These are phyloP conservation scores for Kuraishia hungarica DNA, from an alignment of 805 yeast genomes.

Conservation along the genomic window DNA sequence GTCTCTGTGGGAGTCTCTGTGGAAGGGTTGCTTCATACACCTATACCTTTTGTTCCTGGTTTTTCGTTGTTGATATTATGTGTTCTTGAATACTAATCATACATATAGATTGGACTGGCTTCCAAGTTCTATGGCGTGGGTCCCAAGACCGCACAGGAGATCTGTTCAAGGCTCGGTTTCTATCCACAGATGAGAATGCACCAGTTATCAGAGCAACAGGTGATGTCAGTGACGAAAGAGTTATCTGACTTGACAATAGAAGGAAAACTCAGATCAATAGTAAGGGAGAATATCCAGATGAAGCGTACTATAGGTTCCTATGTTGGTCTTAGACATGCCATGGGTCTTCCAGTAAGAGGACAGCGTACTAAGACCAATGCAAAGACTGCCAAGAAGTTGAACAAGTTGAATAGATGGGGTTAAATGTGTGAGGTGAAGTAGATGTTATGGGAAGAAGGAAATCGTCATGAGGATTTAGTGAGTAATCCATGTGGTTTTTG, in stretches of 20 bases:
- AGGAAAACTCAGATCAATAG: constrained; percentile 64
- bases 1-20: neutral
- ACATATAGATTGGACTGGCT: constrained; percentile 51
- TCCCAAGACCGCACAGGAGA: constrained; percentile 53
- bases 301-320: constrained; percentile 80
- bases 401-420: constrained; percentile 41
- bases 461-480: too few species aligned
- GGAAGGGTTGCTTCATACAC: neutral
- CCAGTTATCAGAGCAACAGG: constrained; percentile 81
- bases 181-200: constrained; percentile 94
- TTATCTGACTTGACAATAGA: constrained; percentile 77
- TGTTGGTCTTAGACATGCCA: constrained; percentile 83
- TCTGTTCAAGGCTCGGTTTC: constrained; percentile 84
- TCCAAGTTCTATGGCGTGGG: constrained; percentile 86
- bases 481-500: too few species aligned
- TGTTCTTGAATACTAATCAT: constrained; percentile 3
- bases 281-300: constrained; percentile 68
- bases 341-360: constrained; percentile 78
- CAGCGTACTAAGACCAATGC: constrained; percentile 91
- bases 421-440: too few species aligned
- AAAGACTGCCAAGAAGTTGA: constrained; percentile 79
- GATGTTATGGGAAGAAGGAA: too few species aligned
- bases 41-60: neutral
- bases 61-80: neutral
- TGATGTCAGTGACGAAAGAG: constrained; percentile 82